These are phyloP conservation scores for Lophium mytilinum DNA, from an alignment of 495 filamentous ascomycete species.

Conservation along the genomic window DNA sequence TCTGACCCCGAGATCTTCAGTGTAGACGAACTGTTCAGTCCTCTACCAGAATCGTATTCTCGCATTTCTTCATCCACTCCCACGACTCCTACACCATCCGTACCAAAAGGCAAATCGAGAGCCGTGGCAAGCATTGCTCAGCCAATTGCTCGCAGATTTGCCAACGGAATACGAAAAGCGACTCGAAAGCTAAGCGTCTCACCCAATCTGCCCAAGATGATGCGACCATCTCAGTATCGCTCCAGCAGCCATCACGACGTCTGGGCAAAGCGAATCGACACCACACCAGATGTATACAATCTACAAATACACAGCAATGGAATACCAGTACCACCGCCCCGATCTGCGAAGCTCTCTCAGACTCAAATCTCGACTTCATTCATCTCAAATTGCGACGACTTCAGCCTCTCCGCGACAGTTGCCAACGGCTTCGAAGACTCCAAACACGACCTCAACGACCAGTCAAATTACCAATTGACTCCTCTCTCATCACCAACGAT, in stretches of 20 bases:
- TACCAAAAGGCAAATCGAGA: slow-evolving; percentile 6
- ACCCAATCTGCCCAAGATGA: slow-evolving; percentile 33
- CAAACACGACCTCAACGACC: neutral
- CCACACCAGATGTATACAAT: slow-evolving; percentile 24
- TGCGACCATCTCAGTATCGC: slow-evolving; percentile 29
- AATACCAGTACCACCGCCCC: slow-evolving; percentile 25
- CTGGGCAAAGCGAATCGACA: slow-evolving; percentile 25
- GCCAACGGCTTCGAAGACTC: neutral
- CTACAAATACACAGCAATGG: slow-evolving; percentile 17
- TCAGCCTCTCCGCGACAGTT: slow-evolving; percentile 16
- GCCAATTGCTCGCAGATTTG: neutral
- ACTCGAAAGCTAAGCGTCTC: slow-evolving; percentile 10
- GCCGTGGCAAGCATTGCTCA: neutral
- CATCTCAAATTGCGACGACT: slow-evolving; percentile 18
- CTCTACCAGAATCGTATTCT: neutral
- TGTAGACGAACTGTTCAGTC: slow-evolving; percentile 22
- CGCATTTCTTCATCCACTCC: slow-evolving; percentile 12
- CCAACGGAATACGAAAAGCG: slow-evolving; percentile 21
- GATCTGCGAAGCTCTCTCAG: slow-evolving; percentile 21
- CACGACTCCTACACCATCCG: slow-evolving; percentile 10
- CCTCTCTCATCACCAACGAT: slow-evolving; percentile 19
- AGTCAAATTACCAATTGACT: slow-evolving; percentile 22
- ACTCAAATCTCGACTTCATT: slow-evolving; percentile 13
- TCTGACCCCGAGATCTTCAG: slow-evolving; percentile 21
- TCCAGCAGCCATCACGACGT: slow-evolving; percentile 21